phyloP scores from a whole-genome alignment of 2,329 filamentous ascomycete species.

The Cadophora malorum region DNA sequence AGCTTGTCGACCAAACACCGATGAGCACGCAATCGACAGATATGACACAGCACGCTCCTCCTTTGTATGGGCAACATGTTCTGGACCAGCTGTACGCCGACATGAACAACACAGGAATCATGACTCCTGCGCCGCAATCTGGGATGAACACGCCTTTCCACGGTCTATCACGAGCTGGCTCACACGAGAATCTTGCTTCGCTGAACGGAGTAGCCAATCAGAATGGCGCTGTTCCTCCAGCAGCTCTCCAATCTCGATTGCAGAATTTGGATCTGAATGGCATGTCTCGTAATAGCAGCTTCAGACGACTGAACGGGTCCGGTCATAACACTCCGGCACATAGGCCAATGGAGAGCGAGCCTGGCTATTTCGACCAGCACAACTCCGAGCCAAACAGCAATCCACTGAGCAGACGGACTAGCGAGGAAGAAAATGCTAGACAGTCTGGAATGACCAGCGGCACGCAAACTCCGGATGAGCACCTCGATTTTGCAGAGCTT shows the following conservation, averaged over 20 bases:
- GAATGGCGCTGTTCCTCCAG: constrained; percentile 54
- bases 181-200: constrained; percentile 77
- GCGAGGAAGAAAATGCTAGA: constrained; percentile 54
- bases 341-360: constrained; percentile 29
- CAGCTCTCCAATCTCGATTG: constrained; percentile 67
- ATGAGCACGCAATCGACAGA: constrained; percentile 55
- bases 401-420: constrained; percentile 52
- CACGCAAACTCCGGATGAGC: constrained; percentile 59
- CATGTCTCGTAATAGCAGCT: constrained; percentile 51
- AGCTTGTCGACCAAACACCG: constrained; percentile 69
- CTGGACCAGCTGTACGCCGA: constrained; percentile 92
- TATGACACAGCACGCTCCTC: constrained; percentile 75
- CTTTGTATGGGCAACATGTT: constrained; percentile 87
- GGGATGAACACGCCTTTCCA: constrained; percentile 84
- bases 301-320: constrained; percentile 43
- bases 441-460: constrained; percentile 50
- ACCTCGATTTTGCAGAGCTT: constrained; percentile 64
- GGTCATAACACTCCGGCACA: constrained; percentile 45
- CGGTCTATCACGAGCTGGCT: constrained; percentile 74
- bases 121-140: constrained; percentile 74
- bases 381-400: constrained; percentile 41
- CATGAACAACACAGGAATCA: constrained; percentile 80
- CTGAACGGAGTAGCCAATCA: constrained; percentile 56
- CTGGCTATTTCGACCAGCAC: constrained; percentile 37
- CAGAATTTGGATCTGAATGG: constrained; percentile 74